Evolutionary conservation across 768 basidiomycete species (phyloP).

Genomic region (Agrocybe pediades): DNA sequence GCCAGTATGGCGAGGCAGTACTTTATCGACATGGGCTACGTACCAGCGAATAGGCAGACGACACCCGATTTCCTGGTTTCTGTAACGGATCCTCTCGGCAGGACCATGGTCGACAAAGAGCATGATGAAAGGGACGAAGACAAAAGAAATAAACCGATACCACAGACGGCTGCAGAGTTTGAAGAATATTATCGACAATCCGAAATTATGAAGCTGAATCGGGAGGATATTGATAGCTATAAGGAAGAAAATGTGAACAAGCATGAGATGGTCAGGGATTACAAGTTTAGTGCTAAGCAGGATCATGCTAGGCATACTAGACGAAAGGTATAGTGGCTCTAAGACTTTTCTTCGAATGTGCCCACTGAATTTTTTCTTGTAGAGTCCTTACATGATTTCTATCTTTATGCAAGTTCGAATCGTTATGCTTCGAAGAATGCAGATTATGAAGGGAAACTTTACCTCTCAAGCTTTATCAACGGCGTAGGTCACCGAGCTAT

Average conservation of each 20-base stretch:
- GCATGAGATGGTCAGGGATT: conserved; percentile 39
- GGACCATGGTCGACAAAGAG: conserved; percentile 33
- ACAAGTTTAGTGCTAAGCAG: conserved; percentile 43
- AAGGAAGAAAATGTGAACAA: conserved; percentile 43
- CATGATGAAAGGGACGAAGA: conserved; percentile 5
- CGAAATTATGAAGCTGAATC: conserved; percentile 23
- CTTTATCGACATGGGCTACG: conserved; percentile 71
- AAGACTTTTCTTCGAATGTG: background rate
- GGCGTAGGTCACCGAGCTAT: conserved; percentile 16
- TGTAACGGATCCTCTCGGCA: conserved; percentile 60
- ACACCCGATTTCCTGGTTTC: conserved; percentile 65
- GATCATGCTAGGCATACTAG: conserved; percentile 54
- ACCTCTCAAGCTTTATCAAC: conserved; percentile 29
- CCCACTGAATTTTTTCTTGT: background rate
- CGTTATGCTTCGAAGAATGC: conserved; percentile 40
- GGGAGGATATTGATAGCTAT: conserved; percentile 49
- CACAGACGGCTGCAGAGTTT: conserved; percentile 51
- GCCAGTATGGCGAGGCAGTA: conserved; percentile 66
- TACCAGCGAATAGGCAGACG: conserved; percentile 60
- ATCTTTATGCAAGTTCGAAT: conserved; percentile 44
- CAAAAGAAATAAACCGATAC: conserved; percentile 29
- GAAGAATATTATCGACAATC: conserved; percentile 31
- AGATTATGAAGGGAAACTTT: conserved; percentile 41
- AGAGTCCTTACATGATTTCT: conserved; percentile 41
- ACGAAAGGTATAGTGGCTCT: conserved; percentile 15